Evolutionary conservation across 2,329 filamentous ascomycete genomes (phyloP).

Genomic region (Bisporella sp.): DNA sequence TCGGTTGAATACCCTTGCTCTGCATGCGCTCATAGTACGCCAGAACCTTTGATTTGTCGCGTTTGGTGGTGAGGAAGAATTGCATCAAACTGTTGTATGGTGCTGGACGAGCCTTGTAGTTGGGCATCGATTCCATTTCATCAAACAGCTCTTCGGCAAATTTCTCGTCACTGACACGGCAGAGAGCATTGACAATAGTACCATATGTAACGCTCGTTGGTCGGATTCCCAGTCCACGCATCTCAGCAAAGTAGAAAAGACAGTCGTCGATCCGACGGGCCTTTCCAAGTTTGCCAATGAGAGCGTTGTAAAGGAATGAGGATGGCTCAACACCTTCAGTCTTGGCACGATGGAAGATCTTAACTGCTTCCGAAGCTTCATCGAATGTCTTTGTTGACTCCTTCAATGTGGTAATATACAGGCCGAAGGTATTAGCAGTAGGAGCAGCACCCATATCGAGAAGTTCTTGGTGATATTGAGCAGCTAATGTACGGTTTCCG

Average conservation of each 20-base stretch:
- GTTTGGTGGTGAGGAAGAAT: conserved; percentile 96
- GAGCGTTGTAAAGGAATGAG: conserved; percentile 94
- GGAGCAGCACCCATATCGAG: conserved; percentile 85
- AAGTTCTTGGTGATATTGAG: conserved; percentile 85
- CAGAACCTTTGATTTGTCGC: conserved; percentile 88
- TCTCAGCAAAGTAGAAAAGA: conserved; percentile 95
- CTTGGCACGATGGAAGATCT: conserved; percentile 93
- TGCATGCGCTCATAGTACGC: conserved; percentile 95
- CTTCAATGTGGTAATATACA: conserved; percentile 99
- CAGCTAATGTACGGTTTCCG: conserved; percentile 73
- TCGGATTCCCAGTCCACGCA: conserved; percentile 86
- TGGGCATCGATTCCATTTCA: conserved; percentile 97
- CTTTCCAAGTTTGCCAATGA: conserved; percentile 97
- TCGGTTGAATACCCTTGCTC: conserved; percentile 77
- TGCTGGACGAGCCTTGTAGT: conserved; percentile 95
- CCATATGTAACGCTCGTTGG: conserved; percentile 97
- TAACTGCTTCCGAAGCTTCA: conserved; percentile 91
- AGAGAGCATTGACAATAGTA: conserved; percentile 95
- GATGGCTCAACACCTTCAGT: conserved; percentile 91
- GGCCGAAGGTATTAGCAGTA: conserved; percentile 93
- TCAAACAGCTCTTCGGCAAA: conserved; percentile 97
- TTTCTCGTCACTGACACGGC: conserved; percentile 94
- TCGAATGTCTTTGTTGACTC: conserved; percentile 97
- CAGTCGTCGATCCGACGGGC: conserved; percentile 97
- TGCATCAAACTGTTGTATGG: conserved; percentile 99